Conservation (phyloP, 495 filamentous ascomycete species). For the Penicillium lividum region DNA sequence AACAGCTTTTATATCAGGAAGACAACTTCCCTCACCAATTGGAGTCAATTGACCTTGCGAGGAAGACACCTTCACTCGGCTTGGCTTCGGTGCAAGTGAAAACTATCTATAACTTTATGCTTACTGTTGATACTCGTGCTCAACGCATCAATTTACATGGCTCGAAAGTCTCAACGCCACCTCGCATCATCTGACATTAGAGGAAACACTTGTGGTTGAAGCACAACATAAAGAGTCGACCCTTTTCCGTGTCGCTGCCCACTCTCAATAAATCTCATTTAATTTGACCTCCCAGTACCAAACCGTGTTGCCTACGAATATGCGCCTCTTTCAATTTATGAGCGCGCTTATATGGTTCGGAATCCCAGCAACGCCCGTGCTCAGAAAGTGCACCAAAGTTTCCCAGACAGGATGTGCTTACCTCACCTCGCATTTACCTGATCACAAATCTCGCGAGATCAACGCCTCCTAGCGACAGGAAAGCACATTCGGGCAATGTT, state of each 20-base stretch:
- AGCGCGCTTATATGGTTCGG: neutral
- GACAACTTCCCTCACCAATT: neutral
- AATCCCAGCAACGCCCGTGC: neutral
- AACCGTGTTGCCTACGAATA: neutral
- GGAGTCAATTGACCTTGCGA: neutral
- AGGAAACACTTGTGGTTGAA: neutral
- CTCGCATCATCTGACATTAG: neutral
- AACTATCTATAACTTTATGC: no score
- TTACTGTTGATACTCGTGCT: neutral
- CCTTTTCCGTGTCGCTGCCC: neutral
- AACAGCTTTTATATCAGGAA: neutral
- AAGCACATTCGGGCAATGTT: slow-evolving; percentile 38
- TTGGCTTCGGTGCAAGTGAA: no score
- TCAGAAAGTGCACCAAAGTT: neutral
- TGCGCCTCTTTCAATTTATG: neutral
- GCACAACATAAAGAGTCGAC: neutral
- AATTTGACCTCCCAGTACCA: neutral
- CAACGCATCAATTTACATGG: neutral
- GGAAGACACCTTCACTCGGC: neutral
- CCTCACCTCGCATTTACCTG: neutral
- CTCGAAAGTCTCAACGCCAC: neutral
- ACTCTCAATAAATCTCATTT: neutral
- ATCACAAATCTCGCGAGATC: neutral
- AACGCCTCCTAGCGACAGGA: neutral
- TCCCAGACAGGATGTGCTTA: neutral